Evolutionary conservation across 2,329 filamentous ascomycete genomes (phyloP).

Genomic region (Alternaria arborescens): DNA sequence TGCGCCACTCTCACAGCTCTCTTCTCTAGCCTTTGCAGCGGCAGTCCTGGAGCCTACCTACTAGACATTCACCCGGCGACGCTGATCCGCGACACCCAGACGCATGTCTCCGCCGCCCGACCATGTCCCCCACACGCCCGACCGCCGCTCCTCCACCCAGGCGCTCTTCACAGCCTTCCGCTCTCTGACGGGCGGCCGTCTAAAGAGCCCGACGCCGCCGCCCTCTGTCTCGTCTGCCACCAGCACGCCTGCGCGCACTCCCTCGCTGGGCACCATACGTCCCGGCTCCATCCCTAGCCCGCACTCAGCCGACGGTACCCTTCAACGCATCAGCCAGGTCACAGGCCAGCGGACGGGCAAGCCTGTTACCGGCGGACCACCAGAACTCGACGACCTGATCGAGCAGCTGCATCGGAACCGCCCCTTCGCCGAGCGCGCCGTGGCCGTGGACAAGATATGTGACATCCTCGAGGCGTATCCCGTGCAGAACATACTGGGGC

Average conservation of each 20-base stretch:
- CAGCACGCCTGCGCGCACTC: slow-evolving; percentile 41
- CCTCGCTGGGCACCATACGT: slow-evolving; percentile 36
- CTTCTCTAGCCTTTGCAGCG: slow-evolving; percentile 8
- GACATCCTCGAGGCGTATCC: slow-evolving; percentile 47
- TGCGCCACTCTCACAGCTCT: slow-evolving; percentile 23
- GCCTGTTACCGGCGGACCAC: slow-evolving; percentile 47
- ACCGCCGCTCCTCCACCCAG: slow-evolving; percentile 50
- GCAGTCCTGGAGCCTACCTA: slow-evolving; percentile 2
- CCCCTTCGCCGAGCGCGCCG: slow-evolving; percentile 40
- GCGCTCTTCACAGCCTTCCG: slow-evolving; percentile 51
- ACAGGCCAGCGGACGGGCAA: slow-evolving; percentile 28
- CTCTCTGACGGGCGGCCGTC: slow-evolving; percentile 46
- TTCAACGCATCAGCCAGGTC: slow-evolving; percentile 38
- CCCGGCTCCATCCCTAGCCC: slow-evolving; percentile 34
- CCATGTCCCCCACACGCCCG: slow-evolving; percentile 49
- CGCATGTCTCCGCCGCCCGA: slow-evolving; percentile 51
- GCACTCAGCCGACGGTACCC: slow-evolving; percentile 37
- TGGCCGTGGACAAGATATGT: slow-evolving; percentile 46
- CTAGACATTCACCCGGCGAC: not conserved
- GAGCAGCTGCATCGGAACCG: slow-evolving; percentile 39
- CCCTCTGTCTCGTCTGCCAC: slow-evolving; percentile 43
- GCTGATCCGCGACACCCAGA: slow-evolving; percentile 15
- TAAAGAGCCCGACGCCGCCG: slow-evolving; percentile 45
- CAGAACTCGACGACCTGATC: slow-evolving; percentile 45
- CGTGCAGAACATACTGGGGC: slow-evolving; percentile 46